Evolutionary conservation across 441 rosid genomes (phyloP), one percentile per base, ranked within the genome.

Genomic region (Gossypium schwendimanii): DNA sequence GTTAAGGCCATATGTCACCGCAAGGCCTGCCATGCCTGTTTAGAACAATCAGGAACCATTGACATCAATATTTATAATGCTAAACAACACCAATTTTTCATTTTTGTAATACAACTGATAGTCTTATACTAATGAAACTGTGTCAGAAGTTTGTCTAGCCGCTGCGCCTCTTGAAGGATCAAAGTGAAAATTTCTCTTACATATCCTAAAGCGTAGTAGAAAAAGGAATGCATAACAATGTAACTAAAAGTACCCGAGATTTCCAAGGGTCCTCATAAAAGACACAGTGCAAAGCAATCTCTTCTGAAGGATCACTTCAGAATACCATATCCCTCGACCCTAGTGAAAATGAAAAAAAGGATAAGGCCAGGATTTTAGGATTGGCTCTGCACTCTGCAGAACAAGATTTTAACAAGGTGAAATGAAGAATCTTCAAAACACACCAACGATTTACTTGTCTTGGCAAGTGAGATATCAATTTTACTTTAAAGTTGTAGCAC

Each of bases 1-100:
- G 83, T 96, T 96, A 70, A 96, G 98, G 64, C 99, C 99, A 73
- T 96, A 96, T 14, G 99, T 96, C 77, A 96, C 98, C 52, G 99
- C 99, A 75, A 96, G 98, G 76, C 99, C 99, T 7, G 99, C 99
- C 99, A 96, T 96, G 80, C 98, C 99, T 96, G 80, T 75, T 74
- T 17, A 55, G 63, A 79, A 81, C 61, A 75, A 74, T 61, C 75
- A 77, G 71, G 36, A 23, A 65, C 26, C 52, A 60, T 80, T 18
- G 72, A 71, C 26, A 63, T 63, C 65, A 72, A 12, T 60, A 73
- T 58, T 54, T 3, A 20, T 36, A 18, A 59, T 31, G 23, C 39
- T 18, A 26, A 17, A 70, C 71, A 73, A 24, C 55, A 44, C 21
- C 18, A 55, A 8, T 52, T 64, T 44, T 17, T 6, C 45, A 31